Base-by-base conservation (phyloP, 768 basidiomycete genomes). In the Glaciozyma martinii region DNA sequence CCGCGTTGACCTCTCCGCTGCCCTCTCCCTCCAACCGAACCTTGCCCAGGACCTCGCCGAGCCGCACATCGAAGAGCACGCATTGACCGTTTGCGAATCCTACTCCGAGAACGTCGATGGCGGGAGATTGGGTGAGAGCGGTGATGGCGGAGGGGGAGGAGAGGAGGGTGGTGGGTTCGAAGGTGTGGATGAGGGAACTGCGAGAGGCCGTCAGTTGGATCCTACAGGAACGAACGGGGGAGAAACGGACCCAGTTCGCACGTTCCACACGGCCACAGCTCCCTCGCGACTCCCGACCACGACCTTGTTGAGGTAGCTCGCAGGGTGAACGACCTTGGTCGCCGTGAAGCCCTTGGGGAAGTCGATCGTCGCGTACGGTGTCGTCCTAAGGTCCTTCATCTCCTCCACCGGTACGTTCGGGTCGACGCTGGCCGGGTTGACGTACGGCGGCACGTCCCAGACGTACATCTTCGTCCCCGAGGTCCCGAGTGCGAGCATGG, bases 291-390 rank as follows among this genome's bases (percentile, higher is more conserved):
- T 89, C 5, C 86, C 84, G 16, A 98, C 83, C 1, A 98, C 80
- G 1, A 98, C 81, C 78, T 99, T 99, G 80, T 99, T 98, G 58
- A 99, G 76, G 77, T 98, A 98, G 18, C 95, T 98, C 1, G 91
- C 86, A 3, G 95, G 95, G 75, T 99, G 95, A 8, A 95, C 80
- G 50, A 95, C 79, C 32, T 81, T 81, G 7, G 84, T 87, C n/a
- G 93, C 93, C 2, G 85, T 86, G 76, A 98, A 98, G 25, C 82
- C 84, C 10, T 82, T 73, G 56, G 91, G 88, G 72, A 99, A 94
- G 50, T 84, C 80, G 56, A 98, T 83, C 5, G 83, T 83, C 5
- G 82, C 80, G 57, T 85, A 80, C 33, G 89, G 76, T 58, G 81
- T 88, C 10, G 82, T 73, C 56, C 90, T 83, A 5, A 83, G 83